Evolutionary conservation across 306 rosid species (phyloP).

Genomic region (Carpinus viminea): DNA sequence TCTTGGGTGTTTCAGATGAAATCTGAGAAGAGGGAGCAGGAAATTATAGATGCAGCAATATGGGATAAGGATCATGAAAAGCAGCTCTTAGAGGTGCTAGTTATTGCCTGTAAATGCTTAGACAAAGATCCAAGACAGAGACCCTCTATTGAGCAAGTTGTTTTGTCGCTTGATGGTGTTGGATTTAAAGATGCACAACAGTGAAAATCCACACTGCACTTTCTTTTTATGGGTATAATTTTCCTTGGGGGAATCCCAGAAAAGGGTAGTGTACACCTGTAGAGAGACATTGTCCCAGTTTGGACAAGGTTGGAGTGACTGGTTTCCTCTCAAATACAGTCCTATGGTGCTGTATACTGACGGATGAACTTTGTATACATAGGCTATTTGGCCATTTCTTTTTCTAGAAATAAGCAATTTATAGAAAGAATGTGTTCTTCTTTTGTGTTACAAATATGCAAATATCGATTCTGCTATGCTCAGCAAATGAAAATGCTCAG

Average conservation of each 20-base stretch:
- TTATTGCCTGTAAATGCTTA: conserved; percentile 66
- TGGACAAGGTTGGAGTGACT: conserved; percentile 27
- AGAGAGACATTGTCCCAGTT: conserved; percentile 36
- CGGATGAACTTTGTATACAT: conserved; percentile 45
- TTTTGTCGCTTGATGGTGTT: conserved; percentile 66
- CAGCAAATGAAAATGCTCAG: too few species aligned
- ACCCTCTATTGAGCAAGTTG: conserved; percentile 69
- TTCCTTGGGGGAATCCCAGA: conserved; percentile 29
- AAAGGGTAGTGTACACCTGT: conserved; percentile 39
- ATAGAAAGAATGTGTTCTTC: conserved; percentile 14
- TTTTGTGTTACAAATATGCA: neutral
- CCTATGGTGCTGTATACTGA: conserved; percentile 28
- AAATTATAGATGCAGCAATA: conserved; percentile 56
- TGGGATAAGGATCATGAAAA: conserved; percentile 64
- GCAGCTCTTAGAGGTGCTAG: conserved; percentile 58
- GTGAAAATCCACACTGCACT: conserved; percentile 26
- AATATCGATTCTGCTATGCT: too few species aligned
- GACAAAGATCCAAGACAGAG: conserved; percentile 73
- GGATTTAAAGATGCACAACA: conserved; percentile 40
- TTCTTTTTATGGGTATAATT: conserved; percentile 16
- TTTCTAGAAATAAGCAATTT: conserved; percentile 20
- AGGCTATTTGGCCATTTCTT: conserved; percentile 29
- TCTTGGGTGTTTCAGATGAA: conserved; percentile 75
- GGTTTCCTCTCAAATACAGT: conserved; percentile 15
- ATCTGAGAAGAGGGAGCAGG: conserved; percentile 60